phyloP scores from a whole-genome alignment of 768 basidiomycete species.

The Tylopilus plumbeoviolaceoides region DNA sequence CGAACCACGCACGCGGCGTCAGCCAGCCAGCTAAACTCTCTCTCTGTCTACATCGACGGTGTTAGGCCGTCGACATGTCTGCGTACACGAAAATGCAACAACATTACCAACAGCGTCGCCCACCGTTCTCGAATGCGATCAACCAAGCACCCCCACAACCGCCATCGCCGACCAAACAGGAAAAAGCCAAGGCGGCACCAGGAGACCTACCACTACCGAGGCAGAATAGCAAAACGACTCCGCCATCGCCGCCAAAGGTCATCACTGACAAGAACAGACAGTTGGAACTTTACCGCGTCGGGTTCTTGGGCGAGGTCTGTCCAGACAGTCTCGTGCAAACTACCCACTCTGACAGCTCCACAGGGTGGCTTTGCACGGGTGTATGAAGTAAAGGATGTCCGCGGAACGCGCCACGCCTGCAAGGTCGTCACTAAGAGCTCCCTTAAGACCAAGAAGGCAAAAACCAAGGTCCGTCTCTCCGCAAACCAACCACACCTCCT shows the following conservation, averaged over 20 bases:
- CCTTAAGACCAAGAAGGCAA: conserved; percentile 93
- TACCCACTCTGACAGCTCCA: background rate
- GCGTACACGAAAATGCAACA: conserved; percentile 34
- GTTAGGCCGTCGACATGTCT: conserved; percentile 47
- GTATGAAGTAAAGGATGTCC: conserved; percentile 82
- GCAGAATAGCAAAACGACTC: conserved; percentile 78
- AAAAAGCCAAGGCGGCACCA: conserved; percentile 37
- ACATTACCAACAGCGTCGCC: conserved; percentile 32
- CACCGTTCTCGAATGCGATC: conserved; percentile 42
- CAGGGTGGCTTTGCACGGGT: conserved; percentile 95
- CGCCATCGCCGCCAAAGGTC: conserved; percentile 75
- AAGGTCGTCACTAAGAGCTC: conserved; percentile 94
- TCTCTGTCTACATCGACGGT: conserved; percentile 24
- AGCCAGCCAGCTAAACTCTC: conserved; percentile 14
- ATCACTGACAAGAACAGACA: conserved; percentile 62
- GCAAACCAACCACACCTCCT: background rate
- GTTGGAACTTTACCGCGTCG: conserved; percentile 64
- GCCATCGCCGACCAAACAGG: conserved; percentile 35
- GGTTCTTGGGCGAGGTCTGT: conserved; percentile 83
- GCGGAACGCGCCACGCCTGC: conserved; percentile 69
- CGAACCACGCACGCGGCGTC: conserved; percentile 15
- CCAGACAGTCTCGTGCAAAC: background rate
- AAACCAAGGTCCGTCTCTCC: conserved; percentile 72
- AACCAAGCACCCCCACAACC: conserved; percentile 30
- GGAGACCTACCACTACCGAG: conserved; percentile 68